These are phyloP conservation scores for Hortaea werneckii DNA, from an alignment of 2,329 filamentous ascomycete genomes.

Conservation along the genomic window DNA sequence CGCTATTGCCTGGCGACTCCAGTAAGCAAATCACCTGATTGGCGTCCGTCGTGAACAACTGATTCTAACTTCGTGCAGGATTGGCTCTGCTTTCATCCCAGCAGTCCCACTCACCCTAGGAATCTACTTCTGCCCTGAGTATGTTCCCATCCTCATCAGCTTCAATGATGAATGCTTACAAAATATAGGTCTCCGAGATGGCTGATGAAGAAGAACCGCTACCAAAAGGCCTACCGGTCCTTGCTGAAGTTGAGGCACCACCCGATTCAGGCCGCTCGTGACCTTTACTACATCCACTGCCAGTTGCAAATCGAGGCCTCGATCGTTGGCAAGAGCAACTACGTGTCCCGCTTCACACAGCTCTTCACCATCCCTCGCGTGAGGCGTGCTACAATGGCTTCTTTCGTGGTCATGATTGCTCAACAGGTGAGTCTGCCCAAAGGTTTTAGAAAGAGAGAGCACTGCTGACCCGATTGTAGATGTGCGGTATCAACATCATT, in stretches of 20 bases:
- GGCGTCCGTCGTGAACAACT: too few species aligned
- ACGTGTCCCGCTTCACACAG: slow-evolving; percentile 30
- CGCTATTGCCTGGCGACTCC: slow-evolving; percentile 18
- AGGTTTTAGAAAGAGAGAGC: background rate
- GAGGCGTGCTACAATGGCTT: slow-evolving; percentile 22
- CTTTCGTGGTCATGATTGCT: slow-evolving; percentile 26
- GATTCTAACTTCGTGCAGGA: too few species aligned
- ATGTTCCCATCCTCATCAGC: slow-evolving; percentile 8
- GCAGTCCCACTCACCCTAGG: slow-evolving; percentile 22
- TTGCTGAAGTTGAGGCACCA: slow-evolving; percentile 25
- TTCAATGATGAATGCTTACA: background rate
- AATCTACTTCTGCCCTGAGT: slow-evolving; percentile 36
- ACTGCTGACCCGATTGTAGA: background rate
- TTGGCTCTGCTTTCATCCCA: slow-evolving; percentile 31
- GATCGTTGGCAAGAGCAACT: slow-evolving; percentile 16
- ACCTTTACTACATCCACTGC: slow-evolving; percentile 29
- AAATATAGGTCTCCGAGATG: slow-evolving; percentile 14
- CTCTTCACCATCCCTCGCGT: slow-evolving; percentile 24
- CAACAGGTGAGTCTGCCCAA: slow-evolving; percentile 18
- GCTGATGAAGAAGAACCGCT: slow-evolving; percentile 31
- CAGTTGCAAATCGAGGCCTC: slow-evolving; percentile 28
- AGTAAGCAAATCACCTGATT: slow-evolving; percentile 3
- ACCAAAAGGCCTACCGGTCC: slow-evolving; percentile 27
- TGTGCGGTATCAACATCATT: slow-evolving; percentile 7
- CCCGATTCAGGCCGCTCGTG: slow-evolving; percentile 30